Evolutionary conservation across 805 yeast genomes (phyloP), one percentile per base, ranked within the genome.

Genomic region (Zygosaccharomyces rouxii): DNA sequence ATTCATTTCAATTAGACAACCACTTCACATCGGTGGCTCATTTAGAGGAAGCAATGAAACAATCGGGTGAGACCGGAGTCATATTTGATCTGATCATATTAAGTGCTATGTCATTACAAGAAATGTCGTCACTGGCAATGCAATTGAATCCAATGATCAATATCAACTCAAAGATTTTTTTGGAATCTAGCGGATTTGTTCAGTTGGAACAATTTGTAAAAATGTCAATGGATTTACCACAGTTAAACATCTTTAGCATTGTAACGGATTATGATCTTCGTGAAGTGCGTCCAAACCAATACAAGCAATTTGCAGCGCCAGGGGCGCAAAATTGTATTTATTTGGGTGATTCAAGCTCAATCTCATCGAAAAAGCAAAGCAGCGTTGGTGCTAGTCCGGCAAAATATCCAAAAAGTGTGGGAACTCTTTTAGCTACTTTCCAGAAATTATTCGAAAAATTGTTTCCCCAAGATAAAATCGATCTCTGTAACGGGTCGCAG

Each of bases 161-260:
- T 43, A 63, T 63, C 52, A 75, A 62, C 35, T 75, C 89, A 22
- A 69, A 81, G 29, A 68, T 86, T 2, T 68, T 85, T 22, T 68
- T 86, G 31, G 95, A 86, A 66, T 77, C 83, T 42, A 79, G 88
- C 1, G 87, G 88, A 3, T 85, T 78, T 60, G 78, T 86, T 48
- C 83, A 83, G 62, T 64, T 86, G 45, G 92, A 86, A 63, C 85
- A 86, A 6, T 84, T 84, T 60, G 75, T 83, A 35, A 72, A 70
- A 54, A 69, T 78, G 62, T 70, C 72, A 16, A 63, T 72, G 50
- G 63, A 67, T 67, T 28, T 58, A 57, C 52, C 72, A 54, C 53
- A 63, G 22, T 48, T 67, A 49, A 73, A 71, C 11, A 71, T 81
- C 14, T 69, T 79, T 47, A 78, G 85, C 39, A 76, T 83, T 38